A percentile compares a stretch with the other conserved stretches of the same genome.
Conservation (phyloP, 1,284 basidiomycete genomes). For the Cystobasidiaceae sp. region DNA sequence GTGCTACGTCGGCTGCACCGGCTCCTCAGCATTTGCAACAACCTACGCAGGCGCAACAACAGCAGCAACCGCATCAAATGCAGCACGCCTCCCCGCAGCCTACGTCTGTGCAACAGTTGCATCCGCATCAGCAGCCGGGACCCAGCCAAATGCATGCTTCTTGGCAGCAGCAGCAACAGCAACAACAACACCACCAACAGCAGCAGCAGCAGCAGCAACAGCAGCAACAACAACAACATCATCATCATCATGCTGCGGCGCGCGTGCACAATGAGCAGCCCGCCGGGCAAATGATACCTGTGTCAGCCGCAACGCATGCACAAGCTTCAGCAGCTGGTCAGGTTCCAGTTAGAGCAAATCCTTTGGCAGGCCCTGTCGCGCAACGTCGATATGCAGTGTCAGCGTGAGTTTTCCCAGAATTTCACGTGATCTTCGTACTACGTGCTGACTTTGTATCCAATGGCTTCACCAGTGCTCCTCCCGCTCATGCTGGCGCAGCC, state of each 20-base stretch:
- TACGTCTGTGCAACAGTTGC: not conserved
- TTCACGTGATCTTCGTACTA: not conserved
- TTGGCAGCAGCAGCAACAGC: not conserved
- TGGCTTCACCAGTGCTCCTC: not conserved
- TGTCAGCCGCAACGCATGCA: not conserved
- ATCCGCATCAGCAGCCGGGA: not conserved
- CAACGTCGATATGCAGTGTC: not conserved
- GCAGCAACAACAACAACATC: conserved; percentile 26
- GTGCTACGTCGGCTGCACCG: not conserved
- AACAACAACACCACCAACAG: conserved; percentile 2
- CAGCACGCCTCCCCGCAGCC: not conserved
- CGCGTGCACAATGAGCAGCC: not conserved
- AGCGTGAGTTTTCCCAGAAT: not conserved
- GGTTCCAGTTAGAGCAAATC: not conserved
- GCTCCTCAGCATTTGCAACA: not conserved
- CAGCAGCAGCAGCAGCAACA: conserved; percentile 7
- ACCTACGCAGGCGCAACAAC: conserved; percentile 3
- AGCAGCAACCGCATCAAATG: not conserved
- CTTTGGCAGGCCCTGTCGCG: not conserved
- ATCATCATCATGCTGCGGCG: not conserved
- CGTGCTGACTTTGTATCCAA: not conserved
- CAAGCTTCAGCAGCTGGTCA: not conserved
- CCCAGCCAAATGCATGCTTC: not conserved
- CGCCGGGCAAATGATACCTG: too few species aligned
- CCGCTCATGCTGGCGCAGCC: not conserved